phyloP scores from a whole-genome alignment of 257 asterid genomes.

The Buddleja alternifolia region DNA sequence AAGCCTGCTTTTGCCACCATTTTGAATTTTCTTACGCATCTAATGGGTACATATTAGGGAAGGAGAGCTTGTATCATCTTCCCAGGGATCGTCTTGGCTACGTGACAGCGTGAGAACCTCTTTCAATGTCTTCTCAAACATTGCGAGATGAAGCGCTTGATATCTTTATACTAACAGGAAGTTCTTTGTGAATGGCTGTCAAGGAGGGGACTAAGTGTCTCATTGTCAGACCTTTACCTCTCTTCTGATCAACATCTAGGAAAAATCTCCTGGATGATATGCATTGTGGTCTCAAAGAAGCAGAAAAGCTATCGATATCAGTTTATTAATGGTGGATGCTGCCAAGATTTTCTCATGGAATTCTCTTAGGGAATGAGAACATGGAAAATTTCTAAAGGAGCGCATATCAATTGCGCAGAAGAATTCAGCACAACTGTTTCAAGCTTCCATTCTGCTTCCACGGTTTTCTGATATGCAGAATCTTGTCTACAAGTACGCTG shows the following conservation, averaged over 20 bases:
- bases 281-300: slow-evolving; percentile 73
- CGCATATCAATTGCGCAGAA: slow-evolving; percentile 48
- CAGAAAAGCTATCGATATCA: slow-evolving; percentile 62
- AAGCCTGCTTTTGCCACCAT: slow-evolving; percentile 67
- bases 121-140: slow-evolving; percentile 57
- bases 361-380: slow-evolving; percentile 42
- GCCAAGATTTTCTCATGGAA: slow-evolving; percentile 57
- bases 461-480: slow-evolving; percentile 70
- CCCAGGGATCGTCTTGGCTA: slow-evolving; percentile 76
- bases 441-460: slow-evolving; percentile 74
- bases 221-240: slow-evolving; percentile 79
- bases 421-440: slow-evolving; percentile 61
- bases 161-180: slow-evolving; percentile 61
- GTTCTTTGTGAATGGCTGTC: slow-evolving; percentile 88
- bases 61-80: slow-evolving; percentile 70
- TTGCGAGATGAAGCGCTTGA: slow-evolving; percentile 50
- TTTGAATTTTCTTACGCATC: slow-evolving; percentile 54
- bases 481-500: slow-evolving; percentile 65
- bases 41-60: slow-evolving; percentile 55
- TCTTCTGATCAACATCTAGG: slow-evolving; percentile 60
- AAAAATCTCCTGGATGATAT: slow-evolving; percentile 70
- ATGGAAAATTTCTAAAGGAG: slow-evolving; percentile 40
- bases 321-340: slow-evolving; percentile 59
- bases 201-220: slow-evolving; percentile 82
- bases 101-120: slow-evolving; percentile 65